phyloP scores from a whole-genome alignment of 768 basidiomycete species.

The Cystobasidiopsis lactophilus region DNA sequence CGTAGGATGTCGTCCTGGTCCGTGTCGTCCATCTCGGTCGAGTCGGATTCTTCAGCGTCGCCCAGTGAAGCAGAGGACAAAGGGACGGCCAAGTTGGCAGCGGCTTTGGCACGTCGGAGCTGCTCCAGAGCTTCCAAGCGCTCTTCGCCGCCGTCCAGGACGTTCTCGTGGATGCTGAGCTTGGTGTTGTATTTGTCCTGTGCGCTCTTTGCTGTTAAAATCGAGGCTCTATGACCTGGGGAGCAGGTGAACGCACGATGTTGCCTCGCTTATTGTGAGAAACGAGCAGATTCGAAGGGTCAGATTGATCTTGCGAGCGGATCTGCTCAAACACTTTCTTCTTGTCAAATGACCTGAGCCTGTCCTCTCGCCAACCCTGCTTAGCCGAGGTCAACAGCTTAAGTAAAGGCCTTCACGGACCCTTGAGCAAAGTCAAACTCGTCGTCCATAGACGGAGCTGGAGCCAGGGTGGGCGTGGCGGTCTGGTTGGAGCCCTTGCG shows the following conservation, averaged over 20 bases:
- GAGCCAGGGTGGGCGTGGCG: background rate
- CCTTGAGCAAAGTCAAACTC: background rate
- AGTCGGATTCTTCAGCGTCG: background rate
- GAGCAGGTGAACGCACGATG: no score
- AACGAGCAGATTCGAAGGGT: background rate
- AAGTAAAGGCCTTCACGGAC: constrained; percentile 3
- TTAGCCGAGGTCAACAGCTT: constrained; percentile 18
- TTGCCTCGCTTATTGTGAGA: background rate
- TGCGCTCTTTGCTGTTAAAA: background rate
- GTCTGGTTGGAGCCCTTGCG: background rate
- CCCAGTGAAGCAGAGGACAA: no score
- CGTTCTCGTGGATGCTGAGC: constrained; percentile 3
- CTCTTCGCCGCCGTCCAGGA: constrained; percentile 1
- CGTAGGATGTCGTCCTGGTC: background rate
- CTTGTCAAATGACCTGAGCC: constrained; percentile 15
- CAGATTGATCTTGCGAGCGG: background rate
- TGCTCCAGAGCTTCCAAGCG: background rate
- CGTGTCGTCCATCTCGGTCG: constrained; percentile 3
- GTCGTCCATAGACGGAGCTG: background rate
- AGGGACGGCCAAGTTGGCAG: background rate
- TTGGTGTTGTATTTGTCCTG: constrained; percentile 11
- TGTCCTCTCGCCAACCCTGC: no score
- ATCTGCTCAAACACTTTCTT: constrained; percentile 12
- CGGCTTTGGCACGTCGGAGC: background rate
- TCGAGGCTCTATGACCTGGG: no score